Evolutionary conservation across 108 stramenopile species (phyloP).

Genomic region (Nitzschia palea): DNA sequence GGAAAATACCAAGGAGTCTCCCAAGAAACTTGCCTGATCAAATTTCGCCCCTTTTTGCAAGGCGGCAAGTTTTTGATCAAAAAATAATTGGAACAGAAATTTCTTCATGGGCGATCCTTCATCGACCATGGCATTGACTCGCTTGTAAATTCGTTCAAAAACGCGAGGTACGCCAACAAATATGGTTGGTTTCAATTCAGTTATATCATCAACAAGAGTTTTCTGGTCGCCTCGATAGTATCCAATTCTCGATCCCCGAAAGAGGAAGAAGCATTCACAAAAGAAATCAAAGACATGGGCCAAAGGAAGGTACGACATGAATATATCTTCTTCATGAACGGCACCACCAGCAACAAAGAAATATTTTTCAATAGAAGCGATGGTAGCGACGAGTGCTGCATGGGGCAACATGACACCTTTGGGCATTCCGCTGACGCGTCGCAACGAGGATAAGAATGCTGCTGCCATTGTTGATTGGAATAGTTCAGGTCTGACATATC

Average conservation of each 20-base stretch:
- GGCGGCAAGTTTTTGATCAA: not conserved
- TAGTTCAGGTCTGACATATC: no score
- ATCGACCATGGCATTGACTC: not conserved
- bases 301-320: slow-evolving; percentile 17
- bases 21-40: slow-evolving; percentile 2
- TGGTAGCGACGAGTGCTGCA: not conserved
- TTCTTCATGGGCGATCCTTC: slow-evolving; percentile 4
- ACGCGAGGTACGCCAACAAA: slow-evolving; percentile 11
- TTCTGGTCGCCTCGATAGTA: slow-evolving; percentile 15
- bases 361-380: not conserved
- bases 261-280: not conserved
- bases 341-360: not conserved
- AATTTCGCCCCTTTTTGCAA: not conserved
- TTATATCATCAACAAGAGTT: slow-evolving; percentile 10
- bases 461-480: no score
- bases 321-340: not conserved
- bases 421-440: slow-evolving; percentile 1
- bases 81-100: slow-evolving; percentile 10
- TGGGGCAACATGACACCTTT: slow-evolving; percentile 1
- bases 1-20: slow-evolving; percentile 12
- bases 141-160: slow-evolving; percentile 16
- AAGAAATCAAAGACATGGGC: slow-evolving; percentile 18
- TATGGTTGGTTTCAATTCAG: slow-evolving; percentile 4
- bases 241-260: slow-evolving; percentile 4
- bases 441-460: no score